Evolutionary conservation across 305 asterid genomes (phyloP), one percentile per base, ranked within the genome.

Genomic region (Caryopteris hybrid): DNA sequence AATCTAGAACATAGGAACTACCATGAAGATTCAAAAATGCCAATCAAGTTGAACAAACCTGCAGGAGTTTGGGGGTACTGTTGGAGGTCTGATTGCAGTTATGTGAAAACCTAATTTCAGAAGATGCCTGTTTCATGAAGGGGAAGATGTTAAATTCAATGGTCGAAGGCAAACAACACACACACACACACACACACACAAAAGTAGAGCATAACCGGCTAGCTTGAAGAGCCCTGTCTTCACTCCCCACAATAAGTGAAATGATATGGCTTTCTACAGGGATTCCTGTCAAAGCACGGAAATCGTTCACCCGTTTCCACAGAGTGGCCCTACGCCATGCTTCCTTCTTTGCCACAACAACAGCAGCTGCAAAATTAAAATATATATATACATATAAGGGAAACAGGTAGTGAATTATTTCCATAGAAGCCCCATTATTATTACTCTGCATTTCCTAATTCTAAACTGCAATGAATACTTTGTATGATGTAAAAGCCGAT

Each of bases 21-120:
- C n/a, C n/a, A n/a, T n/a, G n/a, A n/a, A n/a, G n/a, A n/a, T n/a
- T n/a, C n/a, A n/a, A 27, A 20, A 8, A 20, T 13, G 17, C 33
- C 52, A 11, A 36, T 21, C 18, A 51, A 65, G 66, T 53, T 46
- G 36, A 9, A 75, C 83, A 41, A 75, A 94, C 99, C 99, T 91
- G 99, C 99, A 94, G 9, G 96, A 94, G 79, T 94, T 91, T 33
- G 95, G 85, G n/a, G 99, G 88, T 68, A 93, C 99, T 7, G 99
- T 93, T 54, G 99, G 99, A 70, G 99, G 97, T 73, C 97, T 85
- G 71, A 93, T 93, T 68, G 99, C 96, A 63, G 86, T 82, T 61
- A 94, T 66, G 74, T 94, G 97, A 67, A 88, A 91, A 69, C 99
- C 99, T 33, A 81, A 74, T 61, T 75, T 70, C 66, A 94, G 61